phyloP scores from a whole-genome alignment of 768 basidiomycete genomes.

The Tulasnella sp. region DNA sequence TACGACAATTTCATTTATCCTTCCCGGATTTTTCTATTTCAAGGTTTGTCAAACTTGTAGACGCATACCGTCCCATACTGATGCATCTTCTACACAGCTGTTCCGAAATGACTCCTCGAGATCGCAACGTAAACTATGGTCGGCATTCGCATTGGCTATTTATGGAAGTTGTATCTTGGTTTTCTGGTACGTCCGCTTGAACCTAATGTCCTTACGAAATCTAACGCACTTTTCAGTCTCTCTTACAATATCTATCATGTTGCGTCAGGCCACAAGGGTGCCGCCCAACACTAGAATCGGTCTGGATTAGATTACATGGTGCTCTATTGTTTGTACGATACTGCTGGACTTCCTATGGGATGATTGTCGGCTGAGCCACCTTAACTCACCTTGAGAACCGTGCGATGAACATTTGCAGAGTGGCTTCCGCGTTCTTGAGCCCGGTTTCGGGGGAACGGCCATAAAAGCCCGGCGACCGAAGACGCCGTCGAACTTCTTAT shows the following conservation, averaged over 20 bases:
- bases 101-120: constrained; percentile 51
- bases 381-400: no score
- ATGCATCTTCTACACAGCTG: constrained; percentile 36
- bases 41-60: constrained; percentile 40
- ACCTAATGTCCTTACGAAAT: background rate
- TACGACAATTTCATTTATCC: constrained; percentile 92
- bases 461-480: no score
- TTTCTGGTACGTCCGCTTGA: constrained; percentile 52
- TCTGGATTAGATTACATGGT: no score
- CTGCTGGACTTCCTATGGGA: no score
- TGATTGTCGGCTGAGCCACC: no score
- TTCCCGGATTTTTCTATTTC: constrained; percentile 90
- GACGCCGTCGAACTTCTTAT: no score
- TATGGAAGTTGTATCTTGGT: constrained; percentile 74
- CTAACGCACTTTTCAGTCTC: background rate
- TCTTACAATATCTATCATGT: constrained; percentile 13
- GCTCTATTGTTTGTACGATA: no score
- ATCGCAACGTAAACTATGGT: constrained; percentile 42
- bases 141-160: constrained; percentile 49
- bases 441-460: no score
- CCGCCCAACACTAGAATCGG: background rate
- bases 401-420: no score
- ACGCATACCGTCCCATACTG: background rate
- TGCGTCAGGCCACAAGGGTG: background rate
- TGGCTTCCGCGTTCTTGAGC: no score